phyloP scores from a whole-genome alignment of 805 yeast species.

The Kodamaea nitidulidarum region DNA sequence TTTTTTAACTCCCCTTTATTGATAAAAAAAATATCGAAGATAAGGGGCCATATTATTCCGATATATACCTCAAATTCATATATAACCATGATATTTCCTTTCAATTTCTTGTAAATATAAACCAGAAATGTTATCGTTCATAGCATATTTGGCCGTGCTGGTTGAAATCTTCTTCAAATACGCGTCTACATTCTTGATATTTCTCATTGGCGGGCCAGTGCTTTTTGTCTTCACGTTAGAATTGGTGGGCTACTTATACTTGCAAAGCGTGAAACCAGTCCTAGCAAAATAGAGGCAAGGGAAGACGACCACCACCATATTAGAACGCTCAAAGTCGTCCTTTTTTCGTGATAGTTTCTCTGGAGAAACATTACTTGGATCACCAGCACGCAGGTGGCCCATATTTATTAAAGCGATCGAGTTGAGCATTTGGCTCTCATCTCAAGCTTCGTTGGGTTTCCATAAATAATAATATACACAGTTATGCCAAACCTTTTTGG shows the following conservation, averaged over 20 bases:
- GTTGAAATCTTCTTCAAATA: slow-evolving; percentile 6
- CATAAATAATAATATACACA: background rate
- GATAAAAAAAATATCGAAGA: background rate
- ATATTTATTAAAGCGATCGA: background rate
- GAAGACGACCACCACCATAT: too few relatives aligned
- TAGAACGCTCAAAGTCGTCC: too few relatives aligned
- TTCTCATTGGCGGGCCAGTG: slow-evolving; percentile 9
- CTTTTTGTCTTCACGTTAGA: slow-evolving; percentile 9
- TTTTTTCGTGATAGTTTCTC: too few relatives aligned
- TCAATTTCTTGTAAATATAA: background rate
- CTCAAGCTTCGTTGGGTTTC: too few relatives aligned
- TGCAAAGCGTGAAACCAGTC: slow-evolving; percentile 6
- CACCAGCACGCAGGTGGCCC: background rate
- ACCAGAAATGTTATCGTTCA: slow-evolving; percentile 2
- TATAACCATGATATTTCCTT: background rate
- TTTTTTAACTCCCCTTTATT: background rate
- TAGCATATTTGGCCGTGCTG: background rate
- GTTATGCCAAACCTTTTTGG: too few relatives aligned
- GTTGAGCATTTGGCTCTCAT: too few relatives aligned
- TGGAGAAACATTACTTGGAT: too few relatives aligned
- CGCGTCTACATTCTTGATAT: slow-evolving; percentile 8
- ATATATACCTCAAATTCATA: background rate
- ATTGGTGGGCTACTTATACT: slow-evolving; percentile 8
- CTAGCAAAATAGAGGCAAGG: background rate
- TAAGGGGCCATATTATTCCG: slow-evolving; percentile 1